Base-by-base conservation (phyloP, 2,329 filamentous ascomycete species). In the Aureobasidium sp. region DNA sequence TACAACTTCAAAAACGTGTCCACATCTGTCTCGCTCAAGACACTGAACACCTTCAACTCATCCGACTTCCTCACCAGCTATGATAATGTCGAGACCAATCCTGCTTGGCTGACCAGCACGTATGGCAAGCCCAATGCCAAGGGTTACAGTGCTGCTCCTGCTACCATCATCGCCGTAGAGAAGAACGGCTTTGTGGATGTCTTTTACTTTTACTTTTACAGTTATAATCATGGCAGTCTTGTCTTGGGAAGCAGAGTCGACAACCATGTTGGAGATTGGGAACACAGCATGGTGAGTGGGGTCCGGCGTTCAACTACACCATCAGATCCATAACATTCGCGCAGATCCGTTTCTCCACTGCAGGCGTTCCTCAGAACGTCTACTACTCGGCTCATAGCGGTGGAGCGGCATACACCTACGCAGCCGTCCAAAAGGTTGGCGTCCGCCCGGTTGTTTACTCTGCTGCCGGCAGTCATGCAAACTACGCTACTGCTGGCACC, bases 201-300 rank as follows among this genome's bases (percentile, higher is more conserved):
- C 1, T 61, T 52, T 9, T 61, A 61, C 27, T 61, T 61, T 15
- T 61, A 51, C 58, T 61, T 61, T 15, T 61, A 61, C 22, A 49
- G 44, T 37, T 61, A 61, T n/a, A 61, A 61, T 20, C 58, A 61
- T 39, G 58, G 58, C 5, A 61, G 45, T 34, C 34, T 42, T 11
- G 39, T 57, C 5, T 17, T 61, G 9, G 47, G 39, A n/a, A 52
- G 17, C n/a, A 44, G 44, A 25, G 47, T 61, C n/a, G 58, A 61
- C 58, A 61, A 61, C 20, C 58, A 61, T 36, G 58, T 61, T 36
- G 58, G 58, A 14, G 58, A 61, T 17, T 61, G 58, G 58, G 58
- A 61, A 27, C 58, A 61, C 29, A 27, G 31, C 4, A 61, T 61
- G 58, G 51, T 55, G 17, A 36, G 27, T 12, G 1, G 31, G 7